Percentiles rank a stretch among this genome's conserved stretches.
Evolutionary conservation across 140 eudicot species (phyloP).

Genomic region (Oenanthe javanica): DNA sequence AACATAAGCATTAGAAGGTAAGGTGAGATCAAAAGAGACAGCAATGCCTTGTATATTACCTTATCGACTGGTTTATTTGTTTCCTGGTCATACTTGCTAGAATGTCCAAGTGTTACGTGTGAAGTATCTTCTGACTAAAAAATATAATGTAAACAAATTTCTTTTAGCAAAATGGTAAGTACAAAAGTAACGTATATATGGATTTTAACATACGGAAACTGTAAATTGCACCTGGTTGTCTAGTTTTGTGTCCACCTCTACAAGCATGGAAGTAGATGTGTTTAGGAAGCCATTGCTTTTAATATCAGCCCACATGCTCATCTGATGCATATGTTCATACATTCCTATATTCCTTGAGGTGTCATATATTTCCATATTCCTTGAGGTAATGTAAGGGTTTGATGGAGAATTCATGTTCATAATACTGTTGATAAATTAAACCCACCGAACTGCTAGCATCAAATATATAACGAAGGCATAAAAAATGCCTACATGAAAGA

Average conservation of each 20-base stretch:
- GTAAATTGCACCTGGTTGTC: slow-evolving; percentile 57
- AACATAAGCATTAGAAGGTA: not conserved
- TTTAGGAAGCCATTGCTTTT: slow-evolving; percentile 58
- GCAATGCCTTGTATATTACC: slow-evolving; percentile 39
- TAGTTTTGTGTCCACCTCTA: slow-evolving; percentile 53
- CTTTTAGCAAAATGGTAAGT: not conserved
- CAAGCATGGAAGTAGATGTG: slow-evolving; percentile 50
- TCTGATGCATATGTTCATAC: slow-evolving; percentile 71
- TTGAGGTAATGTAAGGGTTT: slow-evolving; percentile 57
- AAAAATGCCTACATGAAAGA: slow-evolving; percentile 1
- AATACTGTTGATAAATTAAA: slow-evolving; percentile 18
- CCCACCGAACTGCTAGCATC: slow-evolving; percentile 11
- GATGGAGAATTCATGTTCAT: slow-evolving; percentile 61
- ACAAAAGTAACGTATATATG: not conserved
- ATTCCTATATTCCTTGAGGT: slow-evolving; percentile 71
- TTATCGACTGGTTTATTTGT: slow-evolving; percentile 67
- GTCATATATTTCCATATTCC: slow-evolving; percentile 76
- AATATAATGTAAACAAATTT: not conserved
- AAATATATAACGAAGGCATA: not conserved
- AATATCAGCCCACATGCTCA: slow-evolving; percentile 87
- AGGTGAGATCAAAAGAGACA: not conserved
- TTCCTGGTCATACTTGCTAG: slow-evolving; percentile 74
- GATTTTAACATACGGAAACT: not conserved
- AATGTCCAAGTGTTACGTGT: slow-evolving; percentile 55
- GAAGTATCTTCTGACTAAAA: slow-evolving; percentile 80